Evolutionary conservation across 352 stramenopile genomes (phyloP), one percentile per base, ranked within the genome.

Genomic region (Plasmopara viticola): DNA sequence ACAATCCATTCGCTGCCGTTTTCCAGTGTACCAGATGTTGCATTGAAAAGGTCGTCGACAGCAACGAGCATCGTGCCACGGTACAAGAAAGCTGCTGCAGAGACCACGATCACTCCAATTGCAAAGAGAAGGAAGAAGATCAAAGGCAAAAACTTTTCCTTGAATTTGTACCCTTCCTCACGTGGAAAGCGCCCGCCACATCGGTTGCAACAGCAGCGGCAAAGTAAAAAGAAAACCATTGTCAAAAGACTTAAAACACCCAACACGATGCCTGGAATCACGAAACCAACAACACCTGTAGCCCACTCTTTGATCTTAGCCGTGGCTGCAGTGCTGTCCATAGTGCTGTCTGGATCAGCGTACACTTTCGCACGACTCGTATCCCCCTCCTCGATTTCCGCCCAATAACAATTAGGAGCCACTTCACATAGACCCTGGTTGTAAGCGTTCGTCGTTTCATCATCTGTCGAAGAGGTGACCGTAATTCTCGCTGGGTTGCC

Each of bases 221-320:
- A 87, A n/a, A 86, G 63, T 15, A 87, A 37, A 52, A 87, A 89
- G 44, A 89, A 74, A 6, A 89, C 48, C 62, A 87, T 82, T 28
- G 72, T 86, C 33, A 89, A 54, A 20, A 89, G 9, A 54, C 72
- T 85, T 20, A 89, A 51, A 14, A 82, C 70, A 1, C 54, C 56
- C 35, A 89, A 53, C 9, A 85, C 71, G 10, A 86, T 71, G 5
- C 74, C 73, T 0, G 78, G 75, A 10, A 84, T 72, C 17, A 78
- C 56, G 30, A 85, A 85, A 18, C 74, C 68, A 39, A 70, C 53
- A 29, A 89, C 53, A 1, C 67, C 67, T n/a, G 77, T 71, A 0
- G 46, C 58, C 70, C 72, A 88, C 42, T 78, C 67, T 40, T 66
- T 79, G 41, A 86, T 13, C 18, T 64, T 62, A 4, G 62, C 52